Base-by-base conservation (phyloP, 2,329 filamentous ascomycete genomes). In the Biscogniauxia mediterranea region DNA sequence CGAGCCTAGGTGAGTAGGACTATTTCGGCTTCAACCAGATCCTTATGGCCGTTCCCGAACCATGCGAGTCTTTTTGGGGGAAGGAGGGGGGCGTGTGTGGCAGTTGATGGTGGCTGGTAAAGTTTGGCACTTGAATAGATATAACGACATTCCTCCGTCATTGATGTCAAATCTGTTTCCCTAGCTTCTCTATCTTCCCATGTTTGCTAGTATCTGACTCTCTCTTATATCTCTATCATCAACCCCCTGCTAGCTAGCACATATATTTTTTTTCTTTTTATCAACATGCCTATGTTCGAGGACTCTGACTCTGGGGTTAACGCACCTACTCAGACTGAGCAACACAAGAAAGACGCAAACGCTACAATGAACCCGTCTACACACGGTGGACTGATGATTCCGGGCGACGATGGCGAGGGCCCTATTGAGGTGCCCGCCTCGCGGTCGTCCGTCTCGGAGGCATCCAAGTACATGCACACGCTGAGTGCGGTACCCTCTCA, bases 391-490 rank as follows among this genome's bases (percentile, higher is more conserved):
- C 62, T 83, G 42, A 66, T 75, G 56, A 77, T 81, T 59, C 81
- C 82, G 32, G 76, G 76, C 51, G 80, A 80, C 25, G 67, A 76
- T 54, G 77, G 73, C 19, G 70, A 80, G 62, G 82, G 81, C 58
- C 80, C 86, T 52, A 84, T 92, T 70, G 89, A 92, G 77, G 81
- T 92, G 54, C 89, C 89, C 50, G 88, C 89, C 23, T 84, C 87
- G 59, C 79, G 87, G 67, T 89, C 86, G 58, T 84, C 87, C 58
- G 85, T 90, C 65, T 87, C 89, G 32, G 87, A 92, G 77, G 85
- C 85, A 25, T 77, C 83, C 52, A 81, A 83, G 67, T 89, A 88
- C 76, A 91, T 92, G 89, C 89, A 92, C 81, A 87, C 85, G 70
- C 80, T 92, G 70, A 90, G 86, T 70, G 77, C 88, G 53, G 80